These are phyloP conservation scores for Melanopsichium pennsylvanicum DNA, from an alignment of 1,284 basidiomycete genomes.

Conservation along the genomic window DNA sequence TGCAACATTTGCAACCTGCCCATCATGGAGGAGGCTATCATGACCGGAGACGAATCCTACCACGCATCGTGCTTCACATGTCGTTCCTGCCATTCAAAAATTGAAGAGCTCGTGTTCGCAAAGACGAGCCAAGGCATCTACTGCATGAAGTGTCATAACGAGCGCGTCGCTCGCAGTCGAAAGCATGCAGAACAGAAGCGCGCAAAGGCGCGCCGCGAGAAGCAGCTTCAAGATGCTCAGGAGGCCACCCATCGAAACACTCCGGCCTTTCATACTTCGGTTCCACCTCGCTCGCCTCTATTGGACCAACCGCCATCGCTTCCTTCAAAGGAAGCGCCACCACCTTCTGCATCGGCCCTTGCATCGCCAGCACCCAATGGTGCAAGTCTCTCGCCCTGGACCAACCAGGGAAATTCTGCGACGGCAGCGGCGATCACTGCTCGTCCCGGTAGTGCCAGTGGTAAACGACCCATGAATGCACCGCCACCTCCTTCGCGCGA, in stretches of 20 bases:
- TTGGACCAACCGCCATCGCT: constrained; percentile 22
- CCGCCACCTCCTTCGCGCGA: constrained; percentile 43
- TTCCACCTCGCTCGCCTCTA: neutral
- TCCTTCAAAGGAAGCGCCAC: constrained; percentile 17
- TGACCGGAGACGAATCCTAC: constrained; percentile 85
- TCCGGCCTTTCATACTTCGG: neutral
- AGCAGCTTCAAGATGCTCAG: constrained; percentile 37
- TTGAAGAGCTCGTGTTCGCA: constrained; percentile 97
- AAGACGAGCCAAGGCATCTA: constrained; percentile 99
- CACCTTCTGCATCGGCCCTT: constrained; percentile 11
- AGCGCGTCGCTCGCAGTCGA: constrained; percentile 88
- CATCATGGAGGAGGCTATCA: constrained; percentile 49
- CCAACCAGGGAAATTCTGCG: constrained; percentile 10
- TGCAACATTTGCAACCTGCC: constrained; percentile 61
- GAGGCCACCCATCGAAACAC: constrained; percentile 9
- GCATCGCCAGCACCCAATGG: constrained; percentile 19
- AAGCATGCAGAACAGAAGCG: constrained; percentile 80
- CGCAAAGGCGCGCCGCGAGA: constrained; percentile 33
- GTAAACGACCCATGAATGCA: constrained; percentile 42
- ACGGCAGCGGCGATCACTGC: constrained; percentile 7
- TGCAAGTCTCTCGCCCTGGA: constrained; percentile 30
- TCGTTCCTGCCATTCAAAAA: constrained; percentile 89
- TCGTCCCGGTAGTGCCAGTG: constrained; percentile 21
- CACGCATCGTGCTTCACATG: constrained; percentile 99
- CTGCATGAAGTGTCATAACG: constrained; percentile 97